phyloP scores from a whole-genome alignment of 163 green algal species.

The Chlamydomonas reinhardtii region DNA sequence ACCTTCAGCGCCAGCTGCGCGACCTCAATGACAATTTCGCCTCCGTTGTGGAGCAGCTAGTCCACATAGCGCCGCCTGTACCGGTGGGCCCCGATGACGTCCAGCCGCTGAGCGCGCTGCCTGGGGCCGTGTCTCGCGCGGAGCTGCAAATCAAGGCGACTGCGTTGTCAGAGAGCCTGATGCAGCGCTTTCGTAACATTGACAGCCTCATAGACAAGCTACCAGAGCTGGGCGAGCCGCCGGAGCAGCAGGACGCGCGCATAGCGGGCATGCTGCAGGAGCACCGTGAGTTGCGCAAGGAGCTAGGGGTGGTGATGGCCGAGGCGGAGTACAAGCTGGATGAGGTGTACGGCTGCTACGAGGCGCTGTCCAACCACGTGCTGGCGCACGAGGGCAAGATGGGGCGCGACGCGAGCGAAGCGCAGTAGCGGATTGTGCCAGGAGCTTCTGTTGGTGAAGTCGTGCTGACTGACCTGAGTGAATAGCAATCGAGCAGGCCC shows the following conservation, averaged over 20 bases:
- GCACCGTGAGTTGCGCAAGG: constrained; percentile 29
- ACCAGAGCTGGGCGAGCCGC: constrained; percentile 19
- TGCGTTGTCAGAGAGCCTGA: constrained; percentile 5
- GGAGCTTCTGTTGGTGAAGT: too few species aligned
- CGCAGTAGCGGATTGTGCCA: too few species aligned
- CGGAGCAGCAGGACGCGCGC: constrained; percentile 28
- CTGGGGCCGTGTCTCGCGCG: background rate
- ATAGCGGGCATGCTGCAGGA: constrained; percentile 16
- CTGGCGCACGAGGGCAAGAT: constrained; percentile 21
- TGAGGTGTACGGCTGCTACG: constrained; percentile 39
- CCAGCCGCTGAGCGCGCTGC: background rate
- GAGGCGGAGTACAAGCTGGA: constrained; percentile 43
- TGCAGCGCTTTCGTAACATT: constrained; percentile 42
- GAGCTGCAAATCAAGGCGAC: constrained; percentile 23
- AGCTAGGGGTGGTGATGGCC: constrained; percentile 21
- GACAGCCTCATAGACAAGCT: constrained; percentile 36
- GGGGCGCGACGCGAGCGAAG: background rate
- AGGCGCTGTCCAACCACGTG: constrained; percentile 7
- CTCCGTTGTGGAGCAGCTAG: constrained; percentile 30
- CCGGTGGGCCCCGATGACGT: background rate
- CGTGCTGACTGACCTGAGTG: too few species aligned
- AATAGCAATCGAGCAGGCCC: too few species aligned
- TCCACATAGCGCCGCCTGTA: background rate
- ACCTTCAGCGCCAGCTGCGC: constrained; percentile 29
- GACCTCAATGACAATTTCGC: constrained; percentile 49